phyloP scores from a whole-genome alignment of 148 eudicot species.

The Vaccinium macrocarpon region DNA sequence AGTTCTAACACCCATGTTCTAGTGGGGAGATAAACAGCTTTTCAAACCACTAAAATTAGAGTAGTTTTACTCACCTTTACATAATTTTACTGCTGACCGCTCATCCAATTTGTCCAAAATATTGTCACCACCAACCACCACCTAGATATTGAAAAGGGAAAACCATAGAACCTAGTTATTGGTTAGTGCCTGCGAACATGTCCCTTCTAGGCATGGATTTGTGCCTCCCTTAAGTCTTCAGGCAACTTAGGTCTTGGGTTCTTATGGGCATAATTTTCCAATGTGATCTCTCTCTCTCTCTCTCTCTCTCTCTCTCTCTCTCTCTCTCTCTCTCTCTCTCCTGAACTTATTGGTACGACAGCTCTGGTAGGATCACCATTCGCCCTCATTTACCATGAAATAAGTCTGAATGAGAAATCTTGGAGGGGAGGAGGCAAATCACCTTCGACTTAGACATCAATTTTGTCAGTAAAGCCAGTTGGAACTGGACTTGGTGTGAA shows the following conservation, averaged over 20 bases:
- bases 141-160: background rate
- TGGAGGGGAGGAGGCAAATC: background rate
- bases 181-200: background rate
- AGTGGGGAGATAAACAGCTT: background rate
- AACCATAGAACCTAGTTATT: background rate
- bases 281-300: background rate
- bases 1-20: background rate
- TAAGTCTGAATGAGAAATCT: background rate
- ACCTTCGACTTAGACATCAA: background rate
- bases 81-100: background rate
- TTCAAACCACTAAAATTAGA: background rate
- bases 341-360: background rate
- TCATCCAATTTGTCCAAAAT: background rate
- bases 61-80: background rate
- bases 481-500: background rate
- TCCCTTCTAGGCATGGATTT: background rate
- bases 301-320: background rate
- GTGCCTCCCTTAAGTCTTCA: background rate
- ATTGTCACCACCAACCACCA: background rate
- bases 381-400: too few relatives aligned
- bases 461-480: background rate
- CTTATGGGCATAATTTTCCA: background rate
- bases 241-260: background rate
- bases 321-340: too few relatives aligned
- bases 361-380: too few relatives aligned